Evolutionary conservation across 2,329 filamentous ascomycete species (phyloP).

Genomic region (Rhytidhysteron rufulum): DNA sequence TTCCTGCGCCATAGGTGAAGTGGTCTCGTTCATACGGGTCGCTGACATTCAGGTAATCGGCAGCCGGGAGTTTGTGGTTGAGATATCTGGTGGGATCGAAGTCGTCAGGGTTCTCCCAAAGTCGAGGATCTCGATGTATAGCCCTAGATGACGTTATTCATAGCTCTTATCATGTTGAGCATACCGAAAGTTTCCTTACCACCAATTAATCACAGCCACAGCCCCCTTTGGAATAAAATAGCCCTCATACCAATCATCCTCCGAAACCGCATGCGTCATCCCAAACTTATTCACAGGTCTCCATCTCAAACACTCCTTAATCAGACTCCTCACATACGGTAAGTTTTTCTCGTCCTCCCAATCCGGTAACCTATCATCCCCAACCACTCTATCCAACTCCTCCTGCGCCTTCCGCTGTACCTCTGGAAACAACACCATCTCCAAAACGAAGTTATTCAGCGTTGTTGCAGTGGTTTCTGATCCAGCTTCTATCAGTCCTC

Average conservation of each 20-base stretch:
- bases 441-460: slow-evolving; percentile 27
- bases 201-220: slow-evolving; percentile 30
- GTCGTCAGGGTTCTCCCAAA: slow-evolving; percentile 22
- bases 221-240: slow-evolving; percentile 37
- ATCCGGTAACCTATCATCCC: slow-evolving; percentile 22
- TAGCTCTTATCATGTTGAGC: not conserved
- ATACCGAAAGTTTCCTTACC: slow-evolving; percentile 13
- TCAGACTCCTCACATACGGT: slow-evolving; percentile 32
- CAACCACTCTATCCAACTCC: slow-evolving; percentile 27
- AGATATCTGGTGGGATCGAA: slow-evolving; percentile 29
- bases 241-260: slow-evolving; percentile 36
- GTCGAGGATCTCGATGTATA: slow-evolving; percentile 27
- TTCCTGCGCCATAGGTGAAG: slow-evolving; percentile 33
- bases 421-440: slow-evolving; percentile 24
- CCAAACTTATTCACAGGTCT: slow-evolving; percentile 28
- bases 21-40: slow-evolving; percentile 33
- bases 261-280: slow-evolving; percentile 29
- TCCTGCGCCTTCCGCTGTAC: slow-evolving; percentile 23
- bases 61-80: slow-evolving; percentile 19
- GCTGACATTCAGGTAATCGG: slow-evolving; percentile 25
- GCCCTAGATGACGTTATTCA: slow-evolving; percentile 16
- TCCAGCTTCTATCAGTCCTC: slow-evolving; percentile 31
- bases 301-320: slow-evolving; percentile 30
- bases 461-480: slow-evolving; percentile 29
- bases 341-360: slow-evolving; percentile 27